Percentiles rank a stretch among this genome's conserved stretches.
phyloP scores from a whole-genome alignment of 331 rosid genomes.

The Prunus yedoensis region DNA sequence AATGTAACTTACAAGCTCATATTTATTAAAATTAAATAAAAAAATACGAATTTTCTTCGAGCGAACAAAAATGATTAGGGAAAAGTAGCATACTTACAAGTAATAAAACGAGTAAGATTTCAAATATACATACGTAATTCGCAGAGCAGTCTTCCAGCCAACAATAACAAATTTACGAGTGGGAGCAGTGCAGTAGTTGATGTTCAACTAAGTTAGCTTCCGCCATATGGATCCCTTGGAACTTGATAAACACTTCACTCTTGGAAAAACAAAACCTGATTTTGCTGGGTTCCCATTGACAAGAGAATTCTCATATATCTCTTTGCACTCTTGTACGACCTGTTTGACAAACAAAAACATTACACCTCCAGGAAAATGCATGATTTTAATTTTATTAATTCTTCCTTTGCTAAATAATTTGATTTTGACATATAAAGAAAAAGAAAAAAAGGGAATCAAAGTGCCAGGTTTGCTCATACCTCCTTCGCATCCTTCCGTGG shows the following conservation, averaged over 20 bases:
- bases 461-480: slow-evolving; percentile 39
- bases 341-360: slow-evolving; percentile 23
- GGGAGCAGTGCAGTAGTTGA: too few species aligned
- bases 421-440: background rate
- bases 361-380: background rate
- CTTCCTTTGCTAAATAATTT: background rate
- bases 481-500: slow-evolving; percentile 97
- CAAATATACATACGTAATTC: too few species aligned
- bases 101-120: too few species aligned
- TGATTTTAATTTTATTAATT: background rate
- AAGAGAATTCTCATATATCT: slow-evolving; percentile 85
- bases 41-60: too few species aligned
- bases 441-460: background rate
- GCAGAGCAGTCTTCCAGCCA: too few species aligned
- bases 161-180: too few species aligned
- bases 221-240: slow-evolving; percentile 78
- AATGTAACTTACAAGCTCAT: too few species aligned
- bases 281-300: slow-evolving; percentile 74
- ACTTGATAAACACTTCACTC: slow-evolving; percentile 67
- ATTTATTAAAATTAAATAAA: too few species aligned
- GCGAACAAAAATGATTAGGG: too few species aligned
- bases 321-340: slow-evolving; percentile 99
- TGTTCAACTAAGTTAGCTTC: slow-evolving; percentile 61
- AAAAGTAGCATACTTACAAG: too few species aligned
- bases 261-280: slow-evolving; percentile 74